These are phyloP conservation scores for Oryza nivara DNA, from an alignment of 176 grass and related monocot genomes.

Conservation along the genomic window DNA sequence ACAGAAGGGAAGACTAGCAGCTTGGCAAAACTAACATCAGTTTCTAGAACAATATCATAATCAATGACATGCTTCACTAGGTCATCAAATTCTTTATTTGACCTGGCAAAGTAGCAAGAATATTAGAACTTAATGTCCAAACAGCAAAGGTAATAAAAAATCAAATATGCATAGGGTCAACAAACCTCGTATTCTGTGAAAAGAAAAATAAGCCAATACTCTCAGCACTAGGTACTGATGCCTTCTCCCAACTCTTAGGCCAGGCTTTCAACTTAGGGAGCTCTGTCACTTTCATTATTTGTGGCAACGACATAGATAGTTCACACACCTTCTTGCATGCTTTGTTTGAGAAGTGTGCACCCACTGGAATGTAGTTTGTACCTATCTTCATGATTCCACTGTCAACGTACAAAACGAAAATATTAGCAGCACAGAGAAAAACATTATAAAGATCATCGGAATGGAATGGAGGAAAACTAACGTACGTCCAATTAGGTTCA, in stretches of 20 bases:
- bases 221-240: slow-evolving; percentile 49
- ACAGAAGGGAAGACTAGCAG: slow-evolving; percentile 57
- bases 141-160: slow-evolving; percentile 33
- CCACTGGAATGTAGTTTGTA: slow-evolving; percentile 52
- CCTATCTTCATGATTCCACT: slow-evolving; percentile 75
- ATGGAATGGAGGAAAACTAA: slow-evolving; percentile 20
- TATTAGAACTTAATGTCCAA: slow-evolving; percentile 30
- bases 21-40: slow-evolving; percentile 46
- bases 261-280: slow-evolving; percentile 54
- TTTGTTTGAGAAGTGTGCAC: slow-evolving; percentile 63
- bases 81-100: slow-evolving; percentile 53
- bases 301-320: slow-evolving; percentile 50
- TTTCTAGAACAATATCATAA: slow-evolving; percentile 50
- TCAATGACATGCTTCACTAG: slow-evolving; percentile 47
- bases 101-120: slow-evolving; percentile 43
- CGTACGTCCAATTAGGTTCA: slow-evolving; percentile 54
- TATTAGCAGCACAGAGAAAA: slow-evolving; percentile 22
- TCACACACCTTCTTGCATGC: slow-evolving; percentile 58
- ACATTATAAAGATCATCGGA: slow-evolving; percentile 4
- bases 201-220: slow-evolving; percentile 83
- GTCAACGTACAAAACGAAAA: slow-evolving; percentile 34
- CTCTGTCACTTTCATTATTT: slow-evolving; percentile 44
- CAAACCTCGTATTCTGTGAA: slow-evolving; percentile 53
- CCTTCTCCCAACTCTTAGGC: slow-evolving; percentile 55
- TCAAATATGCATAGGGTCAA: slow-evolving; percentile 4